phyloP scores from a whole-genome alignment of 2,329 filamentous ascomycete genomes.

The Trematosphaeria pertusa region DNA sequence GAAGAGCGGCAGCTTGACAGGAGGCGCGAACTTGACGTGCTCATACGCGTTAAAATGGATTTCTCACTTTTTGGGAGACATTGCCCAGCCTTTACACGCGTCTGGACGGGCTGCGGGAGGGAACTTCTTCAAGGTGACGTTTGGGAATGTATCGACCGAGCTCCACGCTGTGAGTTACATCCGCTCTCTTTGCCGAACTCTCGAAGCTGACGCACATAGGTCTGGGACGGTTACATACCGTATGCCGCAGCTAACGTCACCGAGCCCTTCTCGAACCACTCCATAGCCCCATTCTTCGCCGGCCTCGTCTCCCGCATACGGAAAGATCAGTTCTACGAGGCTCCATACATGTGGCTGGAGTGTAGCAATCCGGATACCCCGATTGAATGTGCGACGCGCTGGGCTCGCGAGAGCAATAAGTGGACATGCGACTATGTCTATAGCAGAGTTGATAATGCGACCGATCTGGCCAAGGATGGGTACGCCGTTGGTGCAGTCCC shows the following conservation, averaged over 20 bases:
- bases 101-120: conserved; percentile 48
- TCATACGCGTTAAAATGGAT: conserved; percentile 53
- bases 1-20: conserved; percentile 27
- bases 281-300: conserved; percentile 47
- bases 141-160: conserved; percentile 40
- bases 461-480: conserved; percentile 44
- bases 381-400: conserved; percentile 42
- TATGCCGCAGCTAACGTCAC: conserved; percentile 46
- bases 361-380: conserved; percentile 44
- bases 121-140: conserved; percentile 48
- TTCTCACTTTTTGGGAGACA: conserved; percentile 51
- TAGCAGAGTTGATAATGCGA: conserved; percentile 34
- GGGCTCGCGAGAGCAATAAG: conserved; percentile 49
- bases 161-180: conserved; percentile 46
- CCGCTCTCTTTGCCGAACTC: background rate
- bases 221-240: conserved; percentile 50
- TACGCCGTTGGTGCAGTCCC: conserved; percentile 49
- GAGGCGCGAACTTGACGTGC: conserved; percentile 45
- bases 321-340: conserved; percentile 44
- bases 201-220: conserved; percentile 30
- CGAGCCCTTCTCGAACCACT: conserved; percentile 41
- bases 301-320: conserved; percentile 44
- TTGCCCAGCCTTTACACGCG: conserved; percentile 52
- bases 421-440: conserved; percentile 52
- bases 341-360: conserved; percentile 44